Base-by-base conservation (phyloP, 2,329 filamentous ascomycete genomes). In the Gaeumannomyces tritici region DNA sequence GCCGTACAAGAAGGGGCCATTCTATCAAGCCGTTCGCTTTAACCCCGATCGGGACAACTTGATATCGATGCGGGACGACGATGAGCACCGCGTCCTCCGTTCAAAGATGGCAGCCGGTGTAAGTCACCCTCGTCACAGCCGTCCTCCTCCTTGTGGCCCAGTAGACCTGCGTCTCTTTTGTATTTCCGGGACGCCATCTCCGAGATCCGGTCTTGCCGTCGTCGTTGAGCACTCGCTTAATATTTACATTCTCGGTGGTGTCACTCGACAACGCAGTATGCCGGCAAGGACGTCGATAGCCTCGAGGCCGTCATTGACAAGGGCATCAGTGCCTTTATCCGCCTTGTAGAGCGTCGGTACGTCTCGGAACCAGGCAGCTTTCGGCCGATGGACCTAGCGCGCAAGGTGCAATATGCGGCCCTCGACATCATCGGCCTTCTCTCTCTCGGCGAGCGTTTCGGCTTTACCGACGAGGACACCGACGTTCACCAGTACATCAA, bases 341-440 rank as follows among this genome's bases (percentile, higher is more conserved):
- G 72, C 24, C 74, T 84, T 9, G 75, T 85, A 51, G 74, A 77
- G 63, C 69, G 65, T 28, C 69, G 69, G 42, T 80, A 79, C 65
- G 61, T 75, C 13, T 73, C 71, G 4, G 69, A 68, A 27, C 65
- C 65, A 26, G 64, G 62, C 11, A 64, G 67, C 26, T 70, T 68
- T 62, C 61, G 65, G n/a, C 68, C 66, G n/a, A 57, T 61, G 60
- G 80, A 85, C 65, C 67, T 85, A 57, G 79, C 78, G 6, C 72
- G 73, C 35, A 80, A 80, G 61, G 74, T 79, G 2, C 79, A 82
- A 62, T 83, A 76, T 71, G 77, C 84, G 57, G 83, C 81, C 0
- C 71, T 84, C 3, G 82, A 85, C 65, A 79, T 84, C 54, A 82
- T 85, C 64, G 80, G 76, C 28, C 74, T 76, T 3, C 68, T 85